These are phyloP conservation scores for Annulohypoxylon nitens DNA, from an alignment of 495 filamentous ascomycete species.

Conservation along the genomic window DNA sequence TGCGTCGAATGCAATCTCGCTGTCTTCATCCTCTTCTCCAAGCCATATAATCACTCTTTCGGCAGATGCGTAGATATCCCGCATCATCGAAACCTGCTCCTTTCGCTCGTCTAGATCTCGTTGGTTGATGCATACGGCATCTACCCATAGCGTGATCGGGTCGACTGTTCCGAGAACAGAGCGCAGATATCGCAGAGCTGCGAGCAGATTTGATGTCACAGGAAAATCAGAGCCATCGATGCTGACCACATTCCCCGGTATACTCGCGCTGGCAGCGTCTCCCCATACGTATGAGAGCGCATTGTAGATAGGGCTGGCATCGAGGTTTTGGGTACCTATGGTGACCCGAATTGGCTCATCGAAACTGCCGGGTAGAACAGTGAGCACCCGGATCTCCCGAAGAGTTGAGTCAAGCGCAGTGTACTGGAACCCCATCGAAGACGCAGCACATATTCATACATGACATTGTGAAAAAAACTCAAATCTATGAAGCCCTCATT, in stretches of 20 bases:
- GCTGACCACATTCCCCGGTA: conserved; percentile 10
- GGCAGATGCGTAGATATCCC: conserved; percentile 27
- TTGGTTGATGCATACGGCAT: conserved; percentile 35
- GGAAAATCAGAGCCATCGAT: conserved; percentile 18
- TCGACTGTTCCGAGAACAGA: neutral
- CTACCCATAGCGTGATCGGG: conserved; percentile 24
- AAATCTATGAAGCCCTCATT: neutral
- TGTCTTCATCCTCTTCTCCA: conserved; percentile 22
- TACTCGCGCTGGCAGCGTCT: conserved; percentile 9
- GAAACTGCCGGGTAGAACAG: conserved; percentile 5
- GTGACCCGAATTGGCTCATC: conserved; percentile 13
- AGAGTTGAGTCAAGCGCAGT: conserved; percentile 11
- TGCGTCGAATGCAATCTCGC: conserved; percentile 18
- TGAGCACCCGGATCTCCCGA: conserved; percentile 19
- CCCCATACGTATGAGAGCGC: conserved; percentile 36
- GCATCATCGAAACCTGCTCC: conserved; percentile 30
- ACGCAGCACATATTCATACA: neutral
- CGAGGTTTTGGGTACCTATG: conserved; percentile 4
- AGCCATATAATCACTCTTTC: conserved; percentile 29
- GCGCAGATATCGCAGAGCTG: conserved; percentile 23
- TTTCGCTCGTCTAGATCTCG: conserved; percentile 22
- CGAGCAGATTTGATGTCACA: conserved; percentile 16
- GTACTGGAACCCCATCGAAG: conserved; percentile 3
- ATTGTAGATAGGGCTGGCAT: conserved; percentile 6
- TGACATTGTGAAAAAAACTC: neutral